Evolutionary conservation across 164 flowering plant genomes (phyloP), one percentile per base, ranked within the genome.

Genomic region (Vitis rupestris): DNA sequence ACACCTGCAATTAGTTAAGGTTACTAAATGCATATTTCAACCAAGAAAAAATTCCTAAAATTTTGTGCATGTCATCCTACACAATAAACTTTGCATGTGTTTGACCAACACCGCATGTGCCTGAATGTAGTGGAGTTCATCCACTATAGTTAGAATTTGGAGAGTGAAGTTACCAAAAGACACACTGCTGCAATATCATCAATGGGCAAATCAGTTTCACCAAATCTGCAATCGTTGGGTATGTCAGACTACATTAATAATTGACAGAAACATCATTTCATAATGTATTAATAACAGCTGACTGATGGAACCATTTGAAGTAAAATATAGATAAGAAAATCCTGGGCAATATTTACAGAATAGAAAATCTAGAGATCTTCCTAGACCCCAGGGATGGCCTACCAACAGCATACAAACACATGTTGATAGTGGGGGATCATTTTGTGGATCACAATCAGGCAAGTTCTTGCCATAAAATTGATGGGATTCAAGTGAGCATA

Each of bases 121-220:
- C 6, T 37, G 7, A 37, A 37, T 37, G 44, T 37, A 37, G 9
- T 19, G 11, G 27, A 16, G 31, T 12, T 56, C 31, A 62, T 62
- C 27, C 10, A 48, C 19, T 4, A 37, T 37, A 37, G 44, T 37
- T 37, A 37, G 7, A 37, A 37, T 37, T 37, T 37, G 7, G 44
- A 49, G 29, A 47, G 11, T 19, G 50, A 59, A 68, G 47, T 82
- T 90, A 95, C 99, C 91, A 95, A 80, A 19, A 95, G 91, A 74
- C 81, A 76, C 64, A 86, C 99, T 75, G 99, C 99, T 69, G 98
- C 98, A 84, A 95, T 89, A 69, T 95, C 99, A 83, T 95, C 99
- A 75, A 95, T 37, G 14, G 99, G 98, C 75, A 95, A 76, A 81
- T 95, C 99, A 69, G 82, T 75, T 67, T 81, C 96, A 70, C 94